These are phyloP conservation scores for Circinella umbellata DNA, from an alignment of 371 early-diverging fungal species.

Conservation along the genomic window DNA sequence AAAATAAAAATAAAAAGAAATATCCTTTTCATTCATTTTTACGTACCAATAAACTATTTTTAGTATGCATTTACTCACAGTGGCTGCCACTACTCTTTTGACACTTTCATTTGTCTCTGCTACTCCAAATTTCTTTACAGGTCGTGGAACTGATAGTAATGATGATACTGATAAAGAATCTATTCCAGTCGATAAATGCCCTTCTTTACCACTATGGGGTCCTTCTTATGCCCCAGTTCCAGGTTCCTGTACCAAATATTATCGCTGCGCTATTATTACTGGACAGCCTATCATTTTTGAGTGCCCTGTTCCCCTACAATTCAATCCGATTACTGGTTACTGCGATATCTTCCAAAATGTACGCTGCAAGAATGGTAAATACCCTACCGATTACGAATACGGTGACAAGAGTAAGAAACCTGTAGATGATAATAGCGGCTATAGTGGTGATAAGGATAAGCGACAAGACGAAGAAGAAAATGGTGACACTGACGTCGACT, in stretches of 20 bases:
- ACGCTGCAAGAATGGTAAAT: neutral
- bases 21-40: no score
- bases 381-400: neutral
- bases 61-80: no score
- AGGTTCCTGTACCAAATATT: constrained; percentile 1
- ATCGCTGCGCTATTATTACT: neutral
- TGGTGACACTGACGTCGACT: no score
- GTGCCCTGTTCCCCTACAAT: neutral
- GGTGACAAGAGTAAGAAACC: no score
- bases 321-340: neutral
- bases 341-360: neutral
- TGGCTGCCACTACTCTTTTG: no score
- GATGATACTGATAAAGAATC: neutral
- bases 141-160: neutral
- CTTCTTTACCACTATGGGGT: neutral
- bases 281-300: no score
- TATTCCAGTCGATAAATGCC: neutral
- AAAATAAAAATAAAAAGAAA: no score
- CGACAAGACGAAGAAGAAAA: no score
- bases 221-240: neutral
- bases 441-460: no score
- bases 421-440: no score
- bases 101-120: neutral
- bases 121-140: neutral
- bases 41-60: no score